Evolutionary conservation across 2,329 filamentous ascomycete species (phyloP).

Genomic region (Cladophialophora yegresii): DNA sequence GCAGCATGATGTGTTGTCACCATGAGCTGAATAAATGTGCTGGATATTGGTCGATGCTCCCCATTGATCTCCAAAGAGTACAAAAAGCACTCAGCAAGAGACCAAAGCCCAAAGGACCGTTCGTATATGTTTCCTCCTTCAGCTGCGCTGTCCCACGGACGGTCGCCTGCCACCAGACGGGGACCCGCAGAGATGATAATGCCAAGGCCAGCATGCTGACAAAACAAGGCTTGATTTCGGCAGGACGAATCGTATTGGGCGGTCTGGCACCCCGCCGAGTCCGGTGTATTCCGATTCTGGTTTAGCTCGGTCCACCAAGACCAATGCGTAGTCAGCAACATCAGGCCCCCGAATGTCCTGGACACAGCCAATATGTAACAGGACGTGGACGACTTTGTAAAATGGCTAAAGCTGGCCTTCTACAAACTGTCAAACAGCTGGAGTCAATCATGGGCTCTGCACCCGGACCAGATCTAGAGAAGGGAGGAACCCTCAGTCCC

Average conservation of each 20-base stretch:
- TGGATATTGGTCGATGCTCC: background rate
- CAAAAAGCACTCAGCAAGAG: background rate
- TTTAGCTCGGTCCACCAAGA: background rate
- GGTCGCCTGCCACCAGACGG: background rate
- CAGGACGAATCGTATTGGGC: background rate
- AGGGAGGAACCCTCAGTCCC: constrained; percentile 6
- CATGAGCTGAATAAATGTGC: background rate
- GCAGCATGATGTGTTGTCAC: background rate
- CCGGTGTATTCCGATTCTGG: background rate
- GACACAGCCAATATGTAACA: background rate
- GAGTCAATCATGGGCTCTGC: constrained; percentile 7
- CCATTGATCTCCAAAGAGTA: background rate
- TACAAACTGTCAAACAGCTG: too few species aligned
- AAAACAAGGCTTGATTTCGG: background rate
- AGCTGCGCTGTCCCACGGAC: background rate
- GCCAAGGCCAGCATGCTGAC: background rate
- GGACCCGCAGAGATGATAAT: background rate
- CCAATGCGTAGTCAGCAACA: background rate
- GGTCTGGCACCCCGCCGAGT: background rate
- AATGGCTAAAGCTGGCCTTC: background rate
- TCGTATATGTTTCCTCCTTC: background rate
- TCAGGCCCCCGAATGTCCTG: background rate
- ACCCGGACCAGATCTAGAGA: constrained; percentile 14
- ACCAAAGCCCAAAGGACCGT: background rate
- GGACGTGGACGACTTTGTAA: background rate